phyloP scores from a whole-genome alignment of 331 rosid genomes.

The Erythrophleum ivorense region DNA sequence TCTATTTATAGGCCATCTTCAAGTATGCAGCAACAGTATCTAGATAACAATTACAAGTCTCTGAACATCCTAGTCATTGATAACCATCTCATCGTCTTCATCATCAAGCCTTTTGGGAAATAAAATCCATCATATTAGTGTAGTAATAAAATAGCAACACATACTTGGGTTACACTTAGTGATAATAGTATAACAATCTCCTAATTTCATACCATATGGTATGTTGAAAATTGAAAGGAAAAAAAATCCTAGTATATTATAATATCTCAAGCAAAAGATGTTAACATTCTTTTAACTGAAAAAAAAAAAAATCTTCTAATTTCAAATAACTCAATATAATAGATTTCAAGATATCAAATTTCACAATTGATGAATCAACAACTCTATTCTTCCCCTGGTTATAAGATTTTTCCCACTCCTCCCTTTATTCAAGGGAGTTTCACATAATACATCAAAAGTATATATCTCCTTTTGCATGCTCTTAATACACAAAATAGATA shows the following conservation, averaged over 20 bases:
- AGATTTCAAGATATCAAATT: no score
- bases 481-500: neutral
- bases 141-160: slow-evolving; percentile 21
- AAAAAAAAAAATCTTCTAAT: no score
- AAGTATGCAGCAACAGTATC: slow-evolving; percentile 48
- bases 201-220: neutral
- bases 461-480: neutral
- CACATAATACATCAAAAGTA: no score
- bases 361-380: no score
- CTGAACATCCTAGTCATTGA: slow-evolving; percentile 84
- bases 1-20: neutral
- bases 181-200: slow-evolving; percentile 32
- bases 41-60: slow-evolving; percentile 88
- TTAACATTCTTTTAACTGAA: neutral
- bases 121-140: slow-evolving; percentile 38
- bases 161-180: neutral
- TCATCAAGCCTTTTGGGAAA: slow-evolving; percentile 63
- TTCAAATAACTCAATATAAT: no score
- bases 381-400: no score
- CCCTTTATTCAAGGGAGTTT: no score
- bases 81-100: slow-evolving; percentile 81
- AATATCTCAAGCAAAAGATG: slow-evolving; percentile 16
- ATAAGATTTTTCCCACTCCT: no score
- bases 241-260: neutral
- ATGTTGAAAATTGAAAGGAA: neutral